phyloP scores from a whole-genome alignment of 1,284 basidiomycete species.

The Trametes sp. region DNA sequence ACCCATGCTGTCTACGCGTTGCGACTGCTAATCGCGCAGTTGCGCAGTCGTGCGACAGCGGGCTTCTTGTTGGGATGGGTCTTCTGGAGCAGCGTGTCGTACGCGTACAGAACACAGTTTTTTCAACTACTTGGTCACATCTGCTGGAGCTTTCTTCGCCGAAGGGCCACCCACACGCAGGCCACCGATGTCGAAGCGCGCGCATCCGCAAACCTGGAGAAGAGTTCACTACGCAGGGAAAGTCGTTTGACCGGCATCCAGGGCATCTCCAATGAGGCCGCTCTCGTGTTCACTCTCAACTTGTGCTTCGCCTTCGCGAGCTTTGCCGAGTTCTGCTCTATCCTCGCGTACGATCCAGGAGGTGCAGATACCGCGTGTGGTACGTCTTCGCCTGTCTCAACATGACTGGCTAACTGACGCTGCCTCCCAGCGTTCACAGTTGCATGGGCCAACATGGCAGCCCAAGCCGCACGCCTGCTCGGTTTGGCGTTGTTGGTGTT shows the following conservation, averaged over 20 bases:
- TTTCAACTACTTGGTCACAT: slow-evolving; percentile 32
- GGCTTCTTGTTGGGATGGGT: slow-evolving; percentile 60
- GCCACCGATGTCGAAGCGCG: slow-evolving; percentile 23
- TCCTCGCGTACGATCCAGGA: slow-evolving; percentile 45
- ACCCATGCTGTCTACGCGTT: slow-evolving; percentile 6
- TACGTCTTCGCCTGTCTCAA: too few species aligned
- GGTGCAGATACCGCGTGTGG: slow-evolving; percentile 48
- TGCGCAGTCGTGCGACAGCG: slow-evolving; percentile 49
- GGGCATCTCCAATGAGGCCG: slow-evolving; percentile 31
- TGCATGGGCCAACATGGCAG: slow-evolving; percentile 56
- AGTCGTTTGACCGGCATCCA: slow-evolving; percentile 2
- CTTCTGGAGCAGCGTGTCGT: slow-evolving; percentile 52
- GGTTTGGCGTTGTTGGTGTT: slow-evolving; percentile 53
- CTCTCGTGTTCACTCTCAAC: slow-evolving; percentile 51
- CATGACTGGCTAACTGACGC: neutral
- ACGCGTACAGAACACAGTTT: slow-evolving; percentile 42
- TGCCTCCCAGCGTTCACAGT: slow-evolving; percentile 54
- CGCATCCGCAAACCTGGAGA: slow-evolving; percentile 12
- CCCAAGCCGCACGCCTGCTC: slow-evolving; percentile 51
- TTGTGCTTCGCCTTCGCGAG: slow-evolving; percentile 54
- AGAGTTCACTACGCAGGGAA: neutral
- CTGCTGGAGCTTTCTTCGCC: slow-evolving; percentile 17
- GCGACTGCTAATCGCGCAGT: neutral
- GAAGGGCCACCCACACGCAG: neutral
- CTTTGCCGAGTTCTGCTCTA: slow-evolving; percentile 51